These are phyloP conservation scores for Arachis stenosperma DNA, from an alignment of 306 rosid species.

Conservation along the genomic window DNA sequence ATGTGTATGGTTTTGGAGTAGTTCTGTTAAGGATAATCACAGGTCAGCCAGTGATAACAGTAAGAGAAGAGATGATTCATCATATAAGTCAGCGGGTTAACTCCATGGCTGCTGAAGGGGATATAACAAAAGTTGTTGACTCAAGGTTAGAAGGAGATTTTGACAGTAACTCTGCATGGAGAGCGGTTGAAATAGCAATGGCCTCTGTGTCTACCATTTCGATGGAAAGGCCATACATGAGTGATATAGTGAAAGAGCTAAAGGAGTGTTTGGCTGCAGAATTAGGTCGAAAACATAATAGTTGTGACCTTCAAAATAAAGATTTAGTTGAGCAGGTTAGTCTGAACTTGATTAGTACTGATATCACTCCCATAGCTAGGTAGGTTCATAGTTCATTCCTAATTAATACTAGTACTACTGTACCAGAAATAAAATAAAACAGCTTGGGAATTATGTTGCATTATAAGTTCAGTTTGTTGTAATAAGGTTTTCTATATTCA, in stretches of 20 bases:
- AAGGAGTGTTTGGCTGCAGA: constrained; percentile 46
- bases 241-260: constrained; percentile 42
- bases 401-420: too few species aligned
- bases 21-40: constrained; percentile 49
- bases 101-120: neutral
- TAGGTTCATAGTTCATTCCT: neutral
- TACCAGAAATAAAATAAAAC: too few species aligned
- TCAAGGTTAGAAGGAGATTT: constrained; percentile 40
- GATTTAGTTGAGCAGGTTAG: neutral
- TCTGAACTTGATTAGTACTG: neutral
- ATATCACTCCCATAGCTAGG: constrained; percentile 14
- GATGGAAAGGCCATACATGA: constrained; percentile 46
- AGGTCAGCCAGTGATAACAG: neutral
- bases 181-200: constrained; percentile 52
- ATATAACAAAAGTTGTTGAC: constrained; percentile 42
- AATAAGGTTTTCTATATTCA: too few species aligned
- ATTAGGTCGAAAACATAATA: neutral
- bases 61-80: neutral
- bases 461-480: too few species aligned
- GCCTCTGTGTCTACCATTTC: constrained; percentile 38
- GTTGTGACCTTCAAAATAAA: neutral
- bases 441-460: too few species aligned
- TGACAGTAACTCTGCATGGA: constrained; percentile 44
- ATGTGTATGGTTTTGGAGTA: constrained; percentile 59
- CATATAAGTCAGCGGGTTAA: neutral